Evolutionary conservation across 1,284 basidiomycete genomes (phyloP), one percentile per base, ranked within the genome.

Genomic region (Cutaneotrichosporon dermatis): DNA sequence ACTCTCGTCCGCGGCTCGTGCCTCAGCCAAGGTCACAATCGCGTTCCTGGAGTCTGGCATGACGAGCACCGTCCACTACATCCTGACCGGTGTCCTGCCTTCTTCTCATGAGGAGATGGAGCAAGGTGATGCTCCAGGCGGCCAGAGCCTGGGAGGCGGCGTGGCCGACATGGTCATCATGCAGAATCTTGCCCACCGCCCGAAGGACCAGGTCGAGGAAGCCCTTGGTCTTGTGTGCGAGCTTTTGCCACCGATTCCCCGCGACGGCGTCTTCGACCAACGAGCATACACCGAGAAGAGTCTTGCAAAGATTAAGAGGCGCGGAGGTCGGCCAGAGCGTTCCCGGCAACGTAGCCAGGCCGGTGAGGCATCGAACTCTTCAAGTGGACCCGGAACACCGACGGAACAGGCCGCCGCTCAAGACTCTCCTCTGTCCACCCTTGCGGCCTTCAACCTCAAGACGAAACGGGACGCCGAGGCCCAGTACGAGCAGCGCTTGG

Each of bases 141-240:
- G 73, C 2, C 89, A 91, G 74, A 89, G 89, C 8, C 78, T 92
- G 1, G 89, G 88, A 35, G 89, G 89, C 40, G 89, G 90, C 25
- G 77, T 93, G 6, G 89, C 90, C 4, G 94, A 98, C 75, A 94
- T 98, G 90, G 89, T 91, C 6, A 90, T 99, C 40, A 90, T 98
- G 85, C 92, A 98, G 79, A 98, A 95, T 74, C 81, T 99, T 40
- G 92, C 93, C 0, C 92, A 97, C 75, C 84, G 93, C 42, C 90
- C 95, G 9, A 98, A 98, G 79, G 95, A 98, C 66, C 93, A 96
- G 75, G 85, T 97, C 6, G 92, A 96, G 77, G 93, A 97, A 78
- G 87, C 90, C 0, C 80, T 97, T 34, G 88, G 87, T 63, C 83
- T 97, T 15, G 82, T 94, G 33, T 89, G 88, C 41, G 94, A 97